These are phyloP conservation scores for Castanea sativa DNA, from an alignment of 306 rosid species.

Conservation along the genomic window DNA sequence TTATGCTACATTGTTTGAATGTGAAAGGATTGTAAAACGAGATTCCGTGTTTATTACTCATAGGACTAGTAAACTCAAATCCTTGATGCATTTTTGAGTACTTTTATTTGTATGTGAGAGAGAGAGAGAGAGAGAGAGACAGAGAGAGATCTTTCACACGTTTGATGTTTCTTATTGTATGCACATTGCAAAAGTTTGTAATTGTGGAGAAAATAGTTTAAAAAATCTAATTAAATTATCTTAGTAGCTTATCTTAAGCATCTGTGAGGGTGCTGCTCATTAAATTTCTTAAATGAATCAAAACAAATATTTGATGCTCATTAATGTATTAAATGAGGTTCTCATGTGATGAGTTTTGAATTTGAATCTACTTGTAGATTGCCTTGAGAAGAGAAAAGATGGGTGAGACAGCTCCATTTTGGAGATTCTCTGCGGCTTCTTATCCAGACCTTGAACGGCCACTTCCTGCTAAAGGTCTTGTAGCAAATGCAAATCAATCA, in stretches of 20 bases:
- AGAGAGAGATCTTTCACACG: not conserved
- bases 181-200: not conserved
- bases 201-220: not conserved
- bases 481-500: conserved; percentile 19
- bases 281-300: not conserved
- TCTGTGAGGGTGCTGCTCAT: not conserved
- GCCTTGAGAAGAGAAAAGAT: conserved; percentile 58
- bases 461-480: conserved; percentile 19
- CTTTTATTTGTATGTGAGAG: not conserved
- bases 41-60: not conserved
- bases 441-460: conserved; percentile 57
- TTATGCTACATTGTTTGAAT: not conserved
- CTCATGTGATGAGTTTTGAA: not conserved
- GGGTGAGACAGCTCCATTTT: conserved; percentile 67
- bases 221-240: not conserved
- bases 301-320: not conserved
- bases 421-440: conserved; percentile 57
- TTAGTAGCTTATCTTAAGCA: not conserved
- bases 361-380: conserved; percentile 32
- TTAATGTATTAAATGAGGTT: not conserved
- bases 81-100: not conserved
- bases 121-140: not conserved
- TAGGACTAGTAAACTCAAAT: not conserved
- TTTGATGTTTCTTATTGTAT: not conserved
- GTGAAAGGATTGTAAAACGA: not conserved